These are phyloP conservation scores for Brasilioporus rufonigricans DNA, from an alignment of 768 basidiomycete genomes.

Conservation along the genomic window DNA sequence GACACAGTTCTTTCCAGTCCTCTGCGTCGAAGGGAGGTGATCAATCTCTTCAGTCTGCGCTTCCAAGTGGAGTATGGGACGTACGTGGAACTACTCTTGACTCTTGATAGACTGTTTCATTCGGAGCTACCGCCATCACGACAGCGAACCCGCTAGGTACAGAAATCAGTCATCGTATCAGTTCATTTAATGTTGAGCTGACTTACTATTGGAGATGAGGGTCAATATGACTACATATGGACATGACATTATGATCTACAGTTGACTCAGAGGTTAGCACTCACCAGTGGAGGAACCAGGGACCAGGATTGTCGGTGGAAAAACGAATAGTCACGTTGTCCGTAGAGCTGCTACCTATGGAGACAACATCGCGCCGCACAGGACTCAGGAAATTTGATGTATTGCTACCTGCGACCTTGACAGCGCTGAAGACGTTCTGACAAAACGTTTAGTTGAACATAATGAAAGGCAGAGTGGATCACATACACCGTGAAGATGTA, in stretches of 20 bases:
- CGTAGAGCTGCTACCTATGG: neutral
- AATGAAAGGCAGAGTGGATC: neutral
- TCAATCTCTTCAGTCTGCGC: neutral
- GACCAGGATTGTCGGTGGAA: neutral
- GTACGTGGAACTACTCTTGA: constrained; percentile 17
- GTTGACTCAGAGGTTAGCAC: neutral
- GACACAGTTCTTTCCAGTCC: neutral
- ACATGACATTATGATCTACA: neutral
- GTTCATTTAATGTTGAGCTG: too few relatives aligned
- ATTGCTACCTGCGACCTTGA: neutral
- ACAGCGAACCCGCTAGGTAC: constrained; percentile 5
- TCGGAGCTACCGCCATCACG: constrained; percentile 25
- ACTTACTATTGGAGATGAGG: neutral
- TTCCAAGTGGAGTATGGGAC: neutral
- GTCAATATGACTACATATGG: neutral
- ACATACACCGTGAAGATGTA: neutral
- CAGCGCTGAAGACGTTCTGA: neutral
- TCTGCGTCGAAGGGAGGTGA: neutral
- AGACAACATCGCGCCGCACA: neutral
- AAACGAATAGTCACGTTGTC: neutral
- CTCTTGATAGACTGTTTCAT: constrained; percentile 3
- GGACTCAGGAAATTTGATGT: neutral
- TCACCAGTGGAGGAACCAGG: neutral
- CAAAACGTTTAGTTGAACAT: neutral
- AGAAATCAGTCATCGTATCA: neutral